Evolutionary conservation across 2,329 filamentous ascomycete genomes (phyloP), one percentile per base, ranked within the genome.

Genomic region (Alternaria triticimaculans): DNA sequence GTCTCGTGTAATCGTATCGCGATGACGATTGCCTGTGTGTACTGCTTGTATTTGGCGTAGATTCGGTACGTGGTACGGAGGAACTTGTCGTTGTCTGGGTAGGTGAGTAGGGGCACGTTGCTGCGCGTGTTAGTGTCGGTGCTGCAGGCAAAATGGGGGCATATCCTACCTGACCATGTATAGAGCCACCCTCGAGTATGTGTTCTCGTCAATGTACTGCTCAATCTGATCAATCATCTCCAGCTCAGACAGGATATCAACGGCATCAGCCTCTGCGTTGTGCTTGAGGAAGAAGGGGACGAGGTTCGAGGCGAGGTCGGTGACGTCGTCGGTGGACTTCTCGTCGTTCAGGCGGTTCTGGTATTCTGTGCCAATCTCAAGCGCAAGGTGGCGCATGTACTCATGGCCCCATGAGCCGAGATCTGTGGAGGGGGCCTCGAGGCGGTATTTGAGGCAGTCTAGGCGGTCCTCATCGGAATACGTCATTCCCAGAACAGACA

Each of bases 401-500:
- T 99, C 96, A 80, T 99, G 96, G 63, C 96, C 96, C 96, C 96
- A 99, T 6, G 95, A 97, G 61, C 90, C 92, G 76, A 99, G 93
- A 81, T 99, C 96, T 80, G 94, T 90, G 43, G 94, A 92, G 28
- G 94, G 94, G 37, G 95, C 91, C 64, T 97, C 87, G 55, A 99
- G 87, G 70, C 96, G 90, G 84, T 96, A 99, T 83, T 97, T 98
- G 75, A 99, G 88, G 54, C 96, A 97, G 81, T 99, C 96, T 82
- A 97, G 89, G 80, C 93, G 90, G 76, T 97, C 93, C 82, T 98
- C 96, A 77, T 98, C 95, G 53, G 95, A 97, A 80, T 95, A 97
- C 58, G 96, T 99, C 96, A 99, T 99, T 66, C 95, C 96, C 72
- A 99, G 92, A 53, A 99, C 96, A 14, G 96, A 99, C 55, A 99